A percentile compares a stretch with the other conserved stretches of the same genome.
Conservation (phyloP, 352 stramenopile species). For the Globisporangium takayamanum region DNA sequence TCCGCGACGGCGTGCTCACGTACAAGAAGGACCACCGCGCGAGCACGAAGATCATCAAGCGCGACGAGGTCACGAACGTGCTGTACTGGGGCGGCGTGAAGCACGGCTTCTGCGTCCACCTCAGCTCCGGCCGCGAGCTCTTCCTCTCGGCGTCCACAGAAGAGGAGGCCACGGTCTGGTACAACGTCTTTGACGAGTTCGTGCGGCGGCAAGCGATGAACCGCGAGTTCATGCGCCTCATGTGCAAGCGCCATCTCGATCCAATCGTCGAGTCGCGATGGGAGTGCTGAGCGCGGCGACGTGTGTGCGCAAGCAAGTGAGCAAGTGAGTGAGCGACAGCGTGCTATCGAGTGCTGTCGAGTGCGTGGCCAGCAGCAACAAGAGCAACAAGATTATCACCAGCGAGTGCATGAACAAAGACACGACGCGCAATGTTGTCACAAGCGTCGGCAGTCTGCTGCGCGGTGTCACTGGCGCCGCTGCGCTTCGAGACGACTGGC, state of each 20-base stretch:
- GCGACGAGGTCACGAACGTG: conserved; percentile 55
- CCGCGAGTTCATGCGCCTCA: conserved; percentile 40
- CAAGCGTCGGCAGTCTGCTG: too few relatives aligned
- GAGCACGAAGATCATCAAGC: conserved; percentile 31
- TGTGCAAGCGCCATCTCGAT: conserved; percentile 34
- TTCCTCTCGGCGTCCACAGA: conserved; percentile 47
- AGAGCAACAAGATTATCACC: too few relatives aligned
- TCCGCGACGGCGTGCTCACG: conserved; percentile 51
- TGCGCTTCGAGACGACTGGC: too few relatives aligned
- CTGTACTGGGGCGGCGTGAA: conserved; percentile 53
- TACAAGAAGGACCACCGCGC: conserved; percentile 52
- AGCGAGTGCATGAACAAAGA: too few relatives aligned
- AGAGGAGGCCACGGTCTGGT: conserved; percentile 43
- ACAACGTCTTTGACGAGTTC: conserved; percentile 46
- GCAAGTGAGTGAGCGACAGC: too few relatives aligned
- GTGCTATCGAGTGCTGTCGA: too few relatives aligned
- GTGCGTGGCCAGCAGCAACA: too few relatives aligned
- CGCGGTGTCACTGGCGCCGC: too few relatives aligned
- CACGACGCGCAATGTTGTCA: too few relatives aligned
- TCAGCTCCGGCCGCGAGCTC: conserved; percentile 42
- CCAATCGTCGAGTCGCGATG: conserved; percentile 45
- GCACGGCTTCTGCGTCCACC: conserved; percentile 48
- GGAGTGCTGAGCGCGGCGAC: conserved; percentile 11
- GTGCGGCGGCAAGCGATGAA: conserved; percentile 32
- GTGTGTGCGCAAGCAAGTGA: too few relatives aligned